A percentile compares a stretch with the other conserved stretches of the same genome.
Conservation (phyloP, 352 stramenopile species). For the Phytophthora podocarpi region DNA sequence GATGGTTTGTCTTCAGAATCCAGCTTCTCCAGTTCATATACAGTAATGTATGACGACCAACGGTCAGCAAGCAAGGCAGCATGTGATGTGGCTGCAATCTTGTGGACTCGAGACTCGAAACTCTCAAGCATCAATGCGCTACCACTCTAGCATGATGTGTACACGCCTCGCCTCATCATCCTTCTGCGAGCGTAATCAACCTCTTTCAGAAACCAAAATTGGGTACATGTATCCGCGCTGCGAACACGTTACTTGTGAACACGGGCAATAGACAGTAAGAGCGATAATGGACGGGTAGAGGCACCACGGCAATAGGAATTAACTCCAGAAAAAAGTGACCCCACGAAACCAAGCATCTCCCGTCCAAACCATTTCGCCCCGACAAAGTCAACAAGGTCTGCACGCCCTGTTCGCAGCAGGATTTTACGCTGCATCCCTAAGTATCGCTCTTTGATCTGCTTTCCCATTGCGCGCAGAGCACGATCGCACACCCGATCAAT, state of each 20-base stretch:
- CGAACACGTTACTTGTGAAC: background rate
- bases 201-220: too few relatives aligned
- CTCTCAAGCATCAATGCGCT: background rate
- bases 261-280: too few relatives aligned
- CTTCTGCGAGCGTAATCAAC: background rate
- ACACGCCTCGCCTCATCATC: conserved; percentile 3
- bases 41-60: background rate
- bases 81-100: background rate
- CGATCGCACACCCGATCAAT: conserved; percentile 15
- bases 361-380: background rate
- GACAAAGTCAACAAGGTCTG: conserved; percentile 12
- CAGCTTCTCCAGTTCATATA: too few relatives aligned
- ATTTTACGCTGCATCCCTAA: conserved; percentile 18
- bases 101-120: too few relatives aligned
- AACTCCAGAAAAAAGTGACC: too few relatives aligned
- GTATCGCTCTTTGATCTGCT: conserved; percentile 15
- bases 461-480: conserved; percentile 2
- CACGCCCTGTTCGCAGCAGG: conserved; percentile 6
- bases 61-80: background rate
- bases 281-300: too few relatives aligned
- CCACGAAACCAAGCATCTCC: too few relatives aligned
- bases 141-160: background rate
- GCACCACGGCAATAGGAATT: too few relatives aligned
- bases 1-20: background rate
- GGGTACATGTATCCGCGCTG: too few relatives aligned